Evolutionary conservation across 140 eudicot species (phyloP).

Genomic region (Anethum foeniculum): DNA sequence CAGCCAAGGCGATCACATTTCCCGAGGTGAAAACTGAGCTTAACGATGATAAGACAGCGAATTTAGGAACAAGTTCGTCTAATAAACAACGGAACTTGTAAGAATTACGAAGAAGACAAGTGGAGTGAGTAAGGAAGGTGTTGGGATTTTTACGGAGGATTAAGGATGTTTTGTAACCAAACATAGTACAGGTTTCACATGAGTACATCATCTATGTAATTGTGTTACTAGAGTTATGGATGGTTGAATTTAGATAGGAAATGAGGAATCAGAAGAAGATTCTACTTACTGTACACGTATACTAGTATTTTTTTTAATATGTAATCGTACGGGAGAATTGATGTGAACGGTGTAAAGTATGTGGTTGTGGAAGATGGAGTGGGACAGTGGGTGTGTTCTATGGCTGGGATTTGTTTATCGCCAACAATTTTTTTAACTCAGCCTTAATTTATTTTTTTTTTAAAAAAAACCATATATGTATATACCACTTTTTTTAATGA

Average conservation of each 20-base stretch:
- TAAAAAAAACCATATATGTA: too few species aligned
- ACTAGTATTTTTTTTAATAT: too few species aligned
- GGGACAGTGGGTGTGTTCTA: background rate
- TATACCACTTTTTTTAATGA: too few species aligned
- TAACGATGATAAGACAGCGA: slow-evolving; percentile 46
- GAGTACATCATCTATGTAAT: background rate
- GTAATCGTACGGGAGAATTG: too few species aligned
- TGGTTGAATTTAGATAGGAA: background rate
- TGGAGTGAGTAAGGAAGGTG: slow-evolving; percentile 7
- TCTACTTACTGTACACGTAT: background rate
- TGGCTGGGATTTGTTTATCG: background rate
- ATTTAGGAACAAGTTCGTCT: slow-evolving; percentile 30
- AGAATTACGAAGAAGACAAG: background rate
- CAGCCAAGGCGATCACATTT: slow-evolving; percentile 58
- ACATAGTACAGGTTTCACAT: slow-evolving; percentile 17
- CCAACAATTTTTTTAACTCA: background rate
- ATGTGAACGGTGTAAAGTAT: background rate
- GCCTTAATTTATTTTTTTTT: too few species aligned
- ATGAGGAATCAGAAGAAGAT: background rate
- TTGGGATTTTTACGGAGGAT: slow-evolving; percentile 14
- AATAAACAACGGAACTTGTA: slow-evolving; percentile 31
- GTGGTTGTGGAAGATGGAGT: background rate
- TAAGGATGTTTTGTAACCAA: slow-evolving; percentile 14
- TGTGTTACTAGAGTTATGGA: background rate
- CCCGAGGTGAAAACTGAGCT: slow-evolving; percentile 43